These are phyloP conservation scores for Solanum sejunctum DNA, from an alignment of 257 asterid genomes.

Conservation along the genomic window DNA sequence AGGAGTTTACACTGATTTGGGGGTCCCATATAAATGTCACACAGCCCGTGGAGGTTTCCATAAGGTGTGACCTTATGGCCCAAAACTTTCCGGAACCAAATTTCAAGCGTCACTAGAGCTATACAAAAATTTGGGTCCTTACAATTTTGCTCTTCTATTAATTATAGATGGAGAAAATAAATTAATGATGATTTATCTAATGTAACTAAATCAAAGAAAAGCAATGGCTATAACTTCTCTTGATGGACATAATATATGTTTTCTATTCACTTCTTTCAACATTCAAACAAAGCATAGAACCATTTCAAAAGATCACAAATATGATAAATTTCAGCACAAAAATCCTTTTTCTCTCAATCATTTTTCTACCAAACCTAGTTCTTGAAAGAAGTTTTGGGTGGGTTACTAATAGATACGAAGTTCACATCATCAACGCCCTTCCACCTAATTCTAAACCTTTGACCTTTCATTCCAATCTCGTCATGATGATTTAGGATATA, in stretches of 20 bases:
- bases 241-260: background rate
- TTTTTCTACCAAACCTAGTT: background rate
- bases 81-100: too few species aligned
- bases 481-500: background rate
- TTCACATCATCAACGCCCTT: background rate
- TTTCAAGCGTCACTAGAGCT: too few species aligned
- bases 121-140: too few species aligned
- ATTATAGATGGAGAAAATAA: background rate
- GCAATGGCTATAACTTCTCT: background rate
- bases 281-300: background rate
- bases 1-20: too few species aligned
- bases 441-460: background rate
- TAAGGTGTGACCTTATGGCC: too few species aligned
- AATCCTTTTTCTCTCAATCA: background rate
- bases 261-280: background rate
- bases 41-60: too few species aligned
- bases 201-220: background rate
- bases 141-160: background rate
- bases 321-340: background rate
- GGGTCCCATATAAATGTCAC: too few species aligned
- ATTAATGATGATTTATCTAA: background rate
- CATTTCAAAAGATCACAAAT: background rate
- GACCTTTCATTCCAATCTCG: background rate
- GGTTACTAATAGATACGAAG: background rate
- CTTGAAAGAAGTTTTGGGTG: background rate